A percentile compares a stretch with the other conserved stretches of the same genome.
These are phyloP conservation scores for Dacryopinax spathularia DNA, from an alignment of 768 basidiomycete species.

Conservation along the genomic window DNA sequence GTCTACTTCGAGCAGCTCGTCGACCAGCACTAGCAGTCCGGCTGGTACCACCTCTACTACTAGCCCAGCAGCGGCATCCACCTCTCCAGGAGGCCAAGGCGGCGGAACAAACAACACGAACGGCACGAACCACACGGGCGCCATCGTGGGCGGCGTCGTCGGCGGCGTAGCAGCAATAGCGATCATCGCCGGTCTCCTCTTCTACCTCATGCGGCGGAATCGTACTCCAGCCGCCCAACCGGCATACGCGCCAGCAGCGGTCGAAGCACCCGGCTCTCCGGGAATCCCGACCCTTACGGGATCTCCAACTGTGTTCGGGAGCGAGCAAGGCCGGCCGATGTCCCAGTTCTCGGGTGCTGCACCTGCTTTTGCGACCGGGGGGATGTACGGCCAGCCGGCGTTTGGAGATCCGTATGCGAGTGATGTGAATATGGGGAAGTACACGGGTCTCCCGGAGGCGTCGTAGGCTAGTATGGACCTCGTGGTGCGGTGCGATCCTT, in stretches of 20 bases:
- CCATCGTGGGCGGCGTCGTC: slow-evolving; percentile 13
- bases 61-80: background rate
- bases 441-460: background rate
- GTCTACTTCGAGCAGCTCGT: no score
- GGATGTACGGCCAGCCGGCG: background rate
- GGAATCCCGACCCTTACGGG: no score
- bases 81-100: background rate
- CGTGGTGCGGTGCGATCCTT: background rate
- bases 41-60: background rate
- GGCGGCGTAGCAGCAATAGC: slow-evolving; percentile 10
- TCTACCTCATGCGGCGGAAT: slow-evolving; percentile 7
- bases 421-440: background rate
- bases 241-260: no score
- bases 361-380: no score
- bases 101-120: background rate
- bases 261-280: no score
- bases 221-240: background rate
- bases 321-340: background rate
- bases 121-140: background rate
- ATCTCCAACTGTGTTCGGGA: no score
- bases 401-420: background rate
- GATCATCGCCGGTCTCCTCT: slow-evolving; percentile 5
- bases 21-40: background rate
- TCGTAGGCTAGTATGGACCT: background rate
- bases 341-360: background rate